A percentile compares a stretch with the other conserved stretches of the same genome.
Conservation (phyloP, 2,329 filamentous ascomycete species). For the Penicillium crustosum region DNA sequence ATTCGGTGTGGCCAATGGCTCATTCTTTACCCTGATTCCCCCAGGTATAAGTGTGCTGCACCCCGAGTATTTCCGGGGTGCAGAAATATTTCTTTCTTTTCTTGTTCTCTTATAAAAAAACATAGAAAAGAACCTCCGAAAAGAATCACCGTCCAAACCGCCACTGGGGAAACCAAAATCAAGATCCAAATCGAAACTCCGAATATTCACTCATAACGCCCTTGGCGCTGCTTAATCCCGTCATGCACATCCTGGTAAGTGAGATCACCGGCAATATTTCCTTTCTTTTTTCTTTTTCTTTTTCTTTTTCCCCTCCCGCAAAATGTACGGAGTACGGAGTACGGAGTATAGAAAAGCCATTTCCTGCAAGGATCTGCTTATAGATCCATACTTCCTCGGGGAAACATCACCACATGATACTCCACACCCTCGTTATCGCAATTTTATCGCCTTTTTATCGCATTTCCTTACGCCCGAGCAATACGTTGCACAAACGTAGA, state of each 20-base stretch:
- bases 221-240: conserved; percentile 14
- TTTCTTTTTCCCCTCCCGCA: background rate
- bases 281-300: background rate
- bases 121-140: background rate
- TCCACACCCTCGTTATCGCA: background rate
- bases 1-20: conserved; percentile 25
- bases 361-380: background rate
- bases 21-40: conserved; percentile 19
- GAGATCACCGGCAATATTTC: background rate
- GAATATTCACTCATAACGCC: conserved; percentile 6
- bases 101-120: background rate
- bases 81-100: conserved; percentile 6
- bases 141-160: background rate
- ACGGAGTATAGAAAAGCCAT: background rate
- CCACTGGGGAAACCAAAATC: background rate
- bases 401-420: background rate
- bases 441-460: background rate
- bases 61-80: conserved; percentile 8
- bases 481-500: background rate
- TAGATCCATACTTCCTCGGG: background rate
- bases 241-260: conserved; percentile 51
- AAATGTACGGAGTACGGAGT: background rate
- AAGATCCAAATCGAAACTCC: background rate
- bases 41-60: conserved; percentile 19
- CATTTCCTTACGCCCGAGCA: conserved; percentile 2